Evolutionary conservation across 2,329 filamentous ascomycete genomes (phyloP), one percentile per base, ranked within the genome.

Genomic region (Aspergillus proliferans): DNA sequence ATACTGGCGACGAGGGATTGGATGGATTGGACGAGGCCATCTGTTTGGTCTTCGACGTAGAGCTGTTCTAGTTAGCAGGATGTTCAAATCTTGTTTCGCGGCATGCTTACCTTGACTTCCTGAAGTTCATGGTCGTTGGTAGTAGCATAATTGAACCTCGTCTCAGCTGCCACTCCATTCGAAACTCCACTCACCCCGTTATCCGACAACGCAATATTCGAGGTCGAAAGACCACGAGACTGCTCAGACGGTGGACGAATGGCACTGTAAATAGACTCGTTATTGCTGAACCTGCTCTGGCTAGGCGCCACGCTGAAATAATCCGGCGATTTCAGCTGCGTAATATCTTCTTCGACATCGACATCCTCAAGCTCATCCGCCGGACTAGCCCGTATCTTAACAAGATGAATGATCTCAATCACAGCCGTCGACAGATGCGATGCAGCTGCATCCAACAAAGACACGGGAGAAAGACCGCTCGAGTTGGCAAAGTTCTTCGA

Each of bases 401-500:
- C 90, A 4, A 81, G 75, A 44, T 88, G 86, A 47, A 96, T 77
- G 12, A 97, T 78, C 60, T 96, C 91, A 18, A 98, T 84, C 21
- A 97, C 79, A 2, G 91, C 84, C 4, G 87, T 84, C 1, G 89
- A 88, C 33, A 97, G 77, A 70, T 98, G 90, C 21, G 88, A 93
- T 6, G 92, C 90, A 2, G 93, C 92, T 3, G 92, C 93, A 67
- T 98, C 93, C 19, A 98, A 76, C 3, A 98, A 73, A 5, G 89
- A 95, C n/a, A 98, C 86, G 0, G 93, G 93, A 1, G 89, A 92
- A 28, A 98, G 80, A 26, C 93, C 93, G 18, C 82, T 84, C 0
- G 89, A 85, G 9, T 82, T 80, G 30, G 87, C 85, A 67, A 93
- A 95, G 64, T 95, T 95, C 73, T 94, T 95, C 30, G 88, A 86